Percentiles rank a stretch among this genome's conserved stretches.
These are phyloP conservation scores for Grosmannia serpens DNA, from an alignment of 2,329 filamentous ascomycete genomes.

Conservation along the genomic window DNA sequence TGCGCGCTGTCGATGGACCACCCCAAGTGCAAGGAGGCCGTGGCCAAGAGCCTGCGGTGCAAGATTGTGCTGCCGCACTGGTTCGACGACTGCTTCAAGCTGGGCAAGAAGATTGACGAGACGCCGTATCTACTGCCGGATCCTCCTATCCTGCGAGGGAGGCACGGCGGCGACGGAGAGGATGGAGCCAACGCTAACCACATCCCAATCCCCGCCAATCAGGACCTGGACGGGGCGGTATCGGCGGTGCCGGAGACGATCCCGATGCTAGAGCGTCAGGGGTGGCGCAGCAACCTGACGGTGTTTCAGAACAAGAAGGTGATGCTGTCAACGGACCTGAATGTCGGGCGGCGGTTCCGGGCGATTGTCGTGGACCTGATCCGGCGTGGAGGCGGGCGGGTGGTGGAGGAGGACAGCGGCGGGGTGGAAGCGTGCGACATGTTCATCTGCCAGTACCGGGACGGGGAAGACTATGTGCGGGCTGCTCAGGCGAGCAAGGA, in stretches of 20 bases:
- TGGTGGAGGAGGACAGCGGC: constrained; percentile 36
- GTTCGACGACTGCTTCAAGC: constrained; percentile 93
- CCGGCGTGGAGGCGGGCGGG: constrained; percentile 53
- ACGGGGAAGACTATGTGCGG: constrained; percentile 63
- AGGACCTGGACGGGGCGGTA: constrained; percentile 57
- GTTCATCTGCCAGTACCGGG: constrained; percentile 78
- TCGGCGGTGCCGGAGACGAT: constrained; percentile 30
- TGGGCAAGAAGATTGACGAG: constrained; percentile 86
- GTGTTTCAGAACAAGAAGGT: constrained; percentile 72
- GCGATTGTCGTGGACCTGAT: constrained; percentile 63
- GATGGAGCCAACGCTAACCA: constrained; percentile 1
- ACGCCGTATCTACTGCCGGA: constrained; percentile 75
- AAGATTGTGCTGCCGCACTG: constrained; percentile 91
- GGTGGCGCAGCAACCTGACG: constrained; percentile 40
- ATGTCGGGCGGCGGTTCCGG: constrained; percentile 53
- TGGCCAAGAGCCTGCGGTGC: constrained; percentile 54
- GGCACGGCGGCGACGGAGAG: constrained; percentile 27
- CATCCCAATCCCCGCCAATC: constrained; percentile 36
- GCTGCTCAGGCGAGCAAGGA: constrained; percentile 70
- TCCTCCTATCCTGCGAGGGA: constrained; percentile 59
- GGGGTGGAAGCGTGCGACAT: constrained; percentile 63
- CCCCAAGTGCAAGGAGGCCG: constrained; percentile 53
- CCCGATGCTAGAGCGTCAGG: constrained; percentile 24
- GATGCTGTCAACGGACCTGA: constrained; percentile 64
- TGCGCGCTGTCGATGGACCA: constrained; percentile 70